Evolutionary conservation across 768 basidiomycete genomes (phyloP), one percentile per base, ranked within the genome.

Genomic region (Hypsizygus marmoreus): DNA sequence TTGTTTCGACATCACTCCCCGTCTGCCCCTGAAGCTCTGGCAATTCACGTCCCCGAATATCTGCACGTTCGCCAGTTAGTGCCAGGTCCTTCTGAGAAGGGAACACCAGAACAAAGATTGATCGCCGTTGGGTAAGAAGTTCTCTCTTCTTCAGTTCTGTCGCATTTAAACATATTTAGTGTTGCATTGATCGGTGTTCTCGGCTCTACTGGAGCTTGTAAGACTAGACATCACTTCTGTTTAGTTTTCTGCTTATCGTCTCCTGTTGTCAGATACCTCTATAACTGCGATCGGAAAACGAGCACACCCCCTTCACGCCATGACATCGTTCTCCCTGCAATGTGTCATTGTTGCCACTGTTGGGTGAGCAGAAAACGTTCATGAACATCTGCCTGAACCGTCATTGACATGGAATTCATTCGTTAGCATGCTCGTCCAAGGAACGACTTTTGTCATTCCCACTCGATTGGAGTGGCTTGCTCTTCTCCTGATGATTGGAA

Each of bases 221-320:
- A 58, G 85, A 57, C n/a, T n/a, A n/a, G n/a, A n/a, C n/a, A n/a
- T n/a, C n/a, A n/a, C n/a, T n/a, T n/a, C 30, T 3, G 12, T 12
- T 32, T 32, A 12, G 4, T 32, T 32, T 16, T 32, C 30, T 3
- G 16, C 30, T 16, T 16, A 19, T 36, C 19, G 12, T 3, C 8
- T 36, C 16, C 9, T 29, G 17, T 4, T 22, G n/a, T 34, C 10
- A 53, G 50, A 56, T 47, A 41, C 30, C 11, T 50, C 51, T 3
- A 53, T 54, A 20, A 79, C 89, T 8, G 78, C 79, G 1, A 88
- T 93, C 28, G 91, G 91, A 0, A 82, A 77, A 47, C 75, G 84
- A 4, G 90, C 90, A 1, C 84, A 88, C 53, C 72, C 90, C 1
- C 62, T 91, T 45, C 91, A 95, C 60, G 71, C 78, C 2, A 73